Evolutionary conservation across 2,329 filamentous ascomycete species (phyloP).

Genomic region (Amylocarpus encephaloides): DNA sequence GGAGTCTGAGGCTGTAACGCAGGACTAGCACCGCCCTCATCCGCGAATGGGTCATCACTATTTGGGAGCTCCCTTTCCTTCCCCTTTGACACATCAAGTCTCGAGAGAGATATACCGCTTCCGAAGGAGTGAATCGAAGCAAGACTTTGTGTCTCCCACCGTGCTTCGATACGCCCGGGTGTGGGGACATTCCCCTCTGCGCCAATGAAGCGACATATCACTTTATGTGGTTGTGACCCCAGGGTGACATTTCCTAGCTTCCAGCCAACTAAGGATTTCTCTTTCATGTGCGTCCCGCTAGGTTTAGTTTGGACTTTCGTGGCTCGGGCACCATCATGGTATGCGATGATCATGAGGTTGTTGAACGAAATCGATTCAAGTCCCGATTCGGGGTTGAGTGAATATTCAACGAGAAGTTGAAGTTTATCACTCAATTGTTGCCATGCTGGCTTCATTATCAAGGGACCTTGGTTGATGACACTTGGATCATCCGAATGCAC

Average conservation of each 20-base stretch:
- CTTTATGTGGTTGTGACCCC: conserved; percentile 58
- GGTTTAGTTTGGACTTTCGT: conserved; percentile 71
- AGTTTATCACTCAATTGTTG: conserved; percentile 78
- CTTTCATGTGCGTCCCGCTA: conserved; percentile 69
- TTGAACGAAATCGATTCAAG: conserved; percentile 51
- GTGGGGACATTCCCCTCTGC: conserved; percentile 65
- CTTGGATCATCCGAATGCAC: conserved; percentile 62
- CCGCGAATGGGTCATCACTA: conserved; percentile 60
- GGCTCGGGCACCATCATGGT: conserved; percentile 61
- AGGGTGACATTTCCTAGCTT: conserved; percentile 68
- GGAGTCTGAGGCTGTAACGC: conserved; percentile 30
- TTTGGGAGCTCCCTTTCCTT: conserved; percentile 36
- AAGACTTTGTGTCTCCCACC: conserved; percentile 59
- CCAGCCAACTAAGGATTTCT: conserved; percentile 75
- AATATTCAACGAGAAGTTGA: conserved; percentile 80
- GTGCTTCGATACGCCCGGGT: conserved; percentile 72
- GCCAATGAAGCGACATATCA: conserved; percentile 73
- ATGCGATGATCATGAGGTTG: conserved; percentile 69
- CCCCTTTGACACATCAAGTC: conserved; percentile 45
- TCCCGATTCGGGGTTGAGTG: conserved; percentile 60
- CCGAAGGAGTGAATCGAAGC: conserved; percentile 35
- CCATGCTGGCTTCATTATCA: conserved; percentile 62
- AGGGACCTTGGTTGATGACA: conserved; percentile 49
- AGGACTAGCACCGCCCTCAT: conserved; percentile 36
- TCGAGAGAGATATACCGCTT: conserved; percentile 61